phyloP scores from a whole-genome alignment of 768 basidiomycete genomes.

The Hericium erinaceus region DNA sequence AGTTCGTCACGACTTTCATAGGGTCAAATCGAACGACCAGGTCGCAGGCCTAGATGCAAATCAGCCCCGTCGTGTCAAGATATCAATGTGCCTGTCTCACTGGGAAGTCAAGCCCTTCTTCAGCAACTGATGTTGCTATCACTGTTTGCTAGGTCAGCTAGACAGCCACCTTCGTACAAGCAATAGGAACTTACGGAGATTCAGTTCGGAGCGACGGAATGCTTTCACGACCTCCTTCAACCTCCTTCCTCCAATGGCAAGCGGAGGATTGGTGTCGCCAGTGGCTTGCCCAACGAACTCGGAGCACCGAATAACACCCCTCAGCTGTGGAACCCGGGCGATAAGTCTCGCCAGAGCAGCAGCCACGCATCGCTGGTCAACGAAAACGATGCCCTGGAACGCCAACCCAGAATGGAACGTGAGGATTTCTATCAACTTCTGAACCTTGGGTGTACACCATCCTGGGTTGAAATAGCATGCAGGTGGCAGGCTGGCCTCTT shows the following conservation, averaged over 20 bases:
- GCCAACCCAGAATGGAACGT: conserved; percentile 38
- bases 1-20: conserved; percentile 75
- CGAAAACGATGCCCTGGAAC: conserved; percentile 83
- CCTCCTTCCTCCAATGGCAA: conserved; percentile 43
- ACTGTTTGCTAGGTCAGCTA: conserved; percentile 29
- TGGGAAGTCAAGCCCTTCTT: conserved; percentile 88
- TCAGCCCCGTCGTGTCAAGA: conserved; percentile 6
- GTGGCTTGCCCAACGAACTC: conserved; percentile 61
- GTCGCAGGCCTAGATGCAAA: conserved; percentile 58
- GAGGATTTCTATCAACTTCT: conserved; percentile 51
- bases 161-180: not conserved
- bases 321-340: conserved; percentile 46
- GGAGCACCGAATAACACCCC: conserved; percentile 46
- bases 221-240: conserved; percentile 52
- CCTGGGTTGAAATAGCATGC: conserved; percentile 23
- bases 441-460: conserved; percentile 72
- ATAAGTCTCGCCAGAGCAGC: conserved; percentile 58
- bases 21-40: conserved; percentile 81
- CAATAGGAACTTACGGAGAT: conserved; percentile 46
- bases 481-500: conserved; percentile 33
- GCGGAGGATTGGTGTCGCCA: conserved; percentile 27
- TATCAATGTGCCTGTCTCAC: conserved; percentile 27
- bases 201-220: conserved; percentile 58
- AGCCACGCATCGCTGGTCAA: conserved; percentile 78
- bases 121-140: conserved; percentile 80